These are phyloP conservation scores for Petunia axillaris DNA, from an alignment of 257 asterid genomes.

Conservation along the genomic window DNA sequence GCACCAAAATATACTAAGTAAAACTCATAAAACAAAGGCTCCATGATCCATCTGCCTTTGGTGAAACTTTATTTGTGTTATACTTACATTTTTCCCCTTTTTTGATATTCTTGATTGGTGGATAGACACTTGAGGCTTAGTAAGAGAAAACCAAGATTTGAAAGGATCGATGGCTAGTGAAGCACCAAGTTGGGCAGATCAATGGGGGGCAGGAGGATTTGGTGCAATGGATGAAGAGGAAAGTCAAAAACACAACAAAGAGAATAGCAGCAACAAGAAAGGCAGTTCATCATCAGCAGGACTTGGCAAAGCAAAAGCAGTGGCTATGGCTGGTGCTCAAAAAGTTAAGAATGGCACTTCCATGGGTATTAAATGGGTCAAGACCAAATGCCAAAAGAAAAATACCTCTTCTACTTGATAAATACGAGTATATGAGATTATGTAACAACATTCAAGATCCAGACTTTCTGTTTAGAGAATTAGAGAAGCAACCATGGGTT, in stretches of 20 bases:
- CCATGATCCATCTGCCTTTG: background rate
- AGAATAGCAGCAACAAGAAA: constrained; percentile 47
- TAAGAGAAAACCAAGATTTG: constrained; percentile 13
- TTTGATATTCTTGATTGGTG: background rate
- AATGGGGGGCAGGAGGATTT: constrained; percentile 92
- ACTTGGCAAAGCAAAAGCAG: constrained; percentile 68
- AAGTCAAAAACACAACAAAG: constrained; percentile 41
- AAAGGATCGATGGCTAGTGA: constrained; percentile 54
- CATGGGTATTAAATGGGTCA: constrained; percentile 69
- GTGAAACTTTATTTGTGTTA: background rate
- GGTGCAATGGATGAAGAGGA: constrained; percentile 64
- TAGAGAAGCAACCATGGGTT: background rate
- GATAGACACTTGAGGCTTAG: background rate
- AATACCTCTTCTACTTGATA: constrained; percentile 33
- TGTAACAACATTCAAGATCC: background rate
- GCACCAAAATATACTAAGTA: background rate
- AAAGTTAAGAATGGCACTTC: constrained; percentile 71
- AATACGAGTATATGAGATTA: background rate
- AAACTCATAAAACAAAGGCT: background rate
- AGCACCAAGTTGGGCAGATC: constrained; percentile 96
- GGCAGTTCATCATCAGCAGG: constrained; percentile 41
- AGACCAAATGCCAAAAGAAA: constrained; percentile 71
- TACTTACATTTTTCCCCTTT: background rate
- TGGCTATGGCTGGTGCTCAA: constrained; percentile 55
- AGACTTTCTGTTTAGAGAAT: background rate